phyloP scores from a whole-genome alignment of 1,284 basidiomycete species.

The Vanrija sp. region DNA sequence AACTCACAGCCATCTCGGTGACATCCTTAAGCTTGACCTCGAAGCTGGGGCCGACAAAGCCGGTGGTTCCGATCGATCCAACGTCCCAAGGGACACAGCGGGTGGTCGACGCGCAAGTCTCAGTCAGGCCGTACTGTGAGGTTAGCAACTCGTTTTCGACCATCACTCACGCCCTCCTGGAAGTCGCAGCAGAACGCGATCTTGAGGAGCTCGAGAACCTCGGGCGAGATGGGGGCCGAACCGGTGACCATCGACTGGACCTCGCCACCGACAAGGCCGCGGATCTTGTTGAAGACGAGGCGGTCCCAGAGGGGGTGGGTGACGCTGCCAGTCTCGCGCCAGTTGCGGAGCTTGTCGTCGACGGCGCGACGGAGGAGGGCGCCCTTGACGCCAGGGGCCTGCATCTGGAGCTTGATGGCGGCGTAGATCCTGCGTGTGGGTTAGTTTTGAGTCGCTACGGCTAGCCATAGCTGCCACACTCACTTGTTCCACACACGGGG shows the following conservation, averaged over 20 bases:
- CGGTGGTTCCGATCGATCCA: too few relatives aligned
- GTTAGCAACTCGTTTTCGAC: too few relatives aligned
- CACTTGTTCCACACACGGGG: slow-evolving; percentile 52
- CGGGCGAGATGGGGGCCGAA: slow-evolving; percentile 21
- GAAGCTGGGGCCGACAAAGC: too few relatives aligned
- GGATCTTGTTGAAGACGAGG: slow-evolving; percentile 65
- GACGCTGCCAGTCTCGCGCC: slow-evolving; percentile 65
- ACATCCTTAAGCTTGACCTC: not conserved
- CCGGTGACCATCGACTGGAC: slow-evolving; percentile 18
- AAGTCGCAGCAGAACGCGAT: slow-evolving; percentile 20
- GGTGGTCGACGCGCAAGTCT: too few relatives aligned
- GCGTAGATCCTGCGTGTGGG: slow-evolving; percentile 50
- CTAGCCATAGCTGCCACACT: slow-evolving; percentile 1
- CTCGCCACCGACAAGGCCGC: slow-evolving; percentile 18
- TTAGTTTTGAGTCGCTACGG: not conserved
- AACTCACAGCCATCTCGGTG: not conserved
- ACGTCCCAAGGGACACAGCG: too few relatives aligned
- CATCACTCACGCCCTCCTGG: slow-evolving; percentile 1
- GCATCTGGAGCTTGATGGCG: slow-evolving; percentile 71
- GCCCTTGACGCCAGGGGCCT: slow-evolving; percentile 76
- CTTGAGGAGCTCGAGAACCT: slow-evolving; percentile 22
- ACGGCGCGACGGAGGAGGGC: slow-evolving; percentile 77
- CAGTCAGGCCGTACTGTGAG: not conserved
- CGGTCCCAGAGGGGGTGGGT: slow-evolving; percentile 85
- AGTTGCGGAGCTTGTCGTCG: slow-evolving; percentile 69